These are phyloP conservation scores for Ilex aquifolium DNA, from an alignment of 257 asterid genomes.

Conservation along the genomic window DNA sequence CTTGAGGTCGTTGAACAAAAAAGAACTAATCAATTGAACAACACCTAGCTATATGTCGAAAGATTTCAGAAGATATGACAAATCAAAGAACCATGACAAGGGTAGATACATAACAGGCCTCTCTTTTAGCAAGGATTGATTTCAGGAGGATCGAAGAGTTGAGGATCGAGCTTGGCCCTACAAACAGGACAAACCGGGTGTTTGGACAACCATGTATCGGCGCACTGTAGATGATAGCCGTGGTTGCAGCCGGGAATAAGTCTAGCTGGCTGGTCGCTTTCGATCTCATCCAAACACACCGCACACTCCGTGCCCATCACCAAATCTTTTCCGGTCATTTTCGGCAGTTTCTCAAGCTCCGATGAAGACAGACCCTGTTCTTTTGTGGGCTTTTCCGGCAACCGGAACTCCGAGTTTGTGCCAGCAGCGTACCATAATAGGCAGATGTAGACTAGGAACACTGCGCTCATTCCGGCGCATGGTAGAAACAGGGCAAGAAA, in stretches of 20 bases:
- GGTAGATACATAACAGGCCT: too few relatives aligned
- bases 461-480: constrained; percentile 79
- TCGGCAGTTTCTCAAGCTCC: constrained; percentile 68
- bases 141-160: constrained; percentile 40
- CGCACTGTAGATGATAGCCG: constrained; percentile 75
- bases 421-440: constrained; percentile 66
- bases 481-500: constrained; percentile 83
- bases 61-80: too few relatives aligned
- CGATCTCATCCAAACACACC: constrained; percentile 75
- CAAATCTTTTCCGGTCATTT: constrained; percentile 58
- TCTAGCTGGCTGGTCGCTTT: constrained; percentile 50
- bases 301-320: constrained; percentile 65
- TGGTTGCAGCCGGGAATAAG: constrained; percentile 83
- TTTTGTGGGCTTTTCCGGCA: constrained; percentile 25
- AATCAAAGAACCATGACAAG: too few relatives aligned
- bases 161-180: constrained; percentile 51
- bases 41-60: too few relatives aligned
- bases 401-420: constrained; percentile 6
- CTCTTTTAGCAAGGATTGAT: constrained; percentile 36
- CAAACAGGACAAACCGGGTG: constrained; percentile 69
- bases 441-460: constrained; percentile 74
- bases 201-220: constrained; percentile 72
- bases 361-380: constrained; percentile 53
- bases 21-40: too few relatives aligned
- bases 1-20: too few relatives aligned